Conservation (phyloP, 2,329 filamentous ascomycete genomes). For the Pseudocercospora eumusae region DNA sequence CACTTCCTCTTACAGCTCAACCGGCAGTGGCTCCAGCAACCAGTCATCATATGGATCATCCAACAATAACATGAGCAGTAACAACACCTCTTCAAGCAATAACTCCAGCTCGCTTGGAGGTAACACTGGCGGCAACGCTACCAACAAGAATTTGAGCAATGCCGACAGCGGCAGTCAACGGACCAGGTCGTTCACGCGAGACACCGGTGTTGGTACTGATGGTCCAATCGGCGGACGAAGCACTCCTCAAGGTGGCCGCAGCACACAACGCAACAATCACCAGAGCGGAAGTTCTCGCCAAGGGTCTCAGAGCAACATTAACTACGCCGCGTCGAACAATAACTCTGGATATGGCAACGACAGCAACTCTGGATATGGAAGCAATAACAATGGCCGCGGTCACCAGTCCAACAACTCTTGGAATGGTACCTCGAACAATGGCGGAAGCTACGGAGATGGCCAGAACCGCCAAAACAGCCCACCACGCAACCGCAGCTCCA, state of each 20-base stretch:
- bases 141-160: conserved; percentile 4
- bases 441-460: neutral
- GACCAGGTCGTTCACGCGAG: conserved; percentile 17
- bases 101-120: conserved; percentile 3
- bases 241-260: neutral
- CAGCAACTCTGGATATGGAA: conserved; percentile 12
- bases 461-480: conserved; percentile 10
- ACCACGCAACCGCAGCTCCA: conserved; percentile 13
- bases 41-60: neutral
- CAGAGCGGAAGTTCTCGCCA: conserved; percentile 13
- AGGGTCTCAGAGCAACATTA: conserved; percentile 5
- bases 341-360: conserved; percentile 6
- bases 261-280: conserved; percentile 3
- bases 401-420: conserved; percentile 9
- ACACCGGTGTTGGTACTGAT: conserved; percentile 18
- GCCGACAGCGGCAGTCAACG: conserved; percentile 13
- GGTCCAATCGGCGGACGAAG: conserved; percentile 7
- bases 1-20: conserved; percentile 11
- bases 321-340: conserved; percentile 4
- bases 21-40: conserved; percentile 1
- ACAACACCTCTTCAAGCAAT: neutral
- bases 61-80: conserved; percentile 10
- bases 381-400: conserved; percentile 7
- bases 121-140: neutral
- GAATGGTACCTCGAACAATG: neutral